Conservation (phyloP, 176 grass and related monocot genomes). For the maize (Zea mays) region DNA sequence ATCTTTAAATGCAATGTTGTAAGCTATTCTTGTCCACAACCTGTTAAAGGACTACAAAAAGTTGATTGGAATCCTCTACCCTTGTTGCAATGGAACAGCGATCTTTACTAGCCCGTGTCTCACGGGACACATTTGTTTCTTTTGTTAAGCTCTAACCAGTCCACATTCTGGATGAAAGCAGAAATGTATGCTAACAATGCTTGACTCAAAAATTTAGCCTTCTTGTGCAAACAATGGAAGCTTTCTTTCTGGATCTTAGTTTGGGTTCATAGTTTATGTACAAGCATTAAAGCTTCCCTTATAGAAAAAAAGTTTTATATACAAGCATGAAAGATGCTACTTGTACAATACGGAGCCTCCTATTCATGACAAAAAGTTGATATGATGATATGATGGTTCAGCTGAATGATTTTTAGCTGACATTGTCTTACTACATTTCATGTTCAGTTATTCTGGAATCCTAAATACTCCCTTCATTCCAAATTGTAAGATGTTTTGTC, state of each 20-base stretch:
- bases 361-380: not conserved
- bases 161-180: not conserved
- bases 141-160: not conserved
- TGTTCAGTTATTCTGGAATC: not conserved
- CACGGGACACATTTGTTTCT: not conserved
- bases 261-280: not conserved
- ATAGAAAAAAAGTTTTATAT: not conserved
- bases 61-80: not conserved
- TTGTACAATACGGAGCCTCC: not conserved
- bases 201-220: not conserved
- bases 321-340: not conserved
- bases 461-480: not conserved
- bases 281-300: not conserved
- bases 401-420: not conserved
- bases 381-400: not conserved
- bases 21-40: not conserved
- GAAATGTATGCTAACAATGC: not conserved
- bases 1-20: constrained; percentile 14
- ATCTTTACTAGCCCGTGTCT: not conserved
- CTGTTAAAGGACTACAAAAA: not conserved
- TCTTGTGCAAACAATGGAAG: not conserved
- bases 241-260: not conserved
- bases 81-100: not conserved
- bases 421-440: not conserved
- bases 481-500: too few species aligned